Conservation (phyloP, 352 stramenopile species). For the Pythium periplocum region DNA sequence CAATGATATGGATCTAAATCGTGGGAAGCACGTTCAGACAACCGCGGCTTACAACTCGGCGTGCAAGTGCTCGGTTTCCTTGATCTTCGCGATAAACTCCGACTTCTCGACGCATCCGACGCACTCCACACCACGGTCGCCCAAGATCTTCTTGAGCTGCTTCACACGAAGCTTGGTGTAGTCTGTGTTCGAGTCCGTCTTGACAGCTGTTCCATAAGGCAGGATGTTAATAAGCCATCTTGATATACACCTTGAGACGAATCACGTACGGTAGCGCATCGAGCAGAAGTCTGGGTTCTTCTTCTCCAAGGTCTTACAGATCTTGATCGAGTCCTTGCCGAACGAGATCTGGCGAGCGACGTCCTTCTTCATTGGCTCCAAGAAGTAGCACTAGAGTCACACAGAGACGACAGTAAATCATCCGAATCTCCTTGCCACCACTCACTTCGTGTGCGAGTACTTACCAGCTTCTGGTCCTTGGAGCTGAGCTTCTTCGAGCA, state of each 20-base stretch:
- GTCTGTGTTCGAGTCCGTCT: slow-evolving; percentile 92
- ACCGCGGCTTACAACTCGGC: slow-evolving; percentile 59
- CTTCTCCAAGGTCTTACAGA: slow-evolving; percentile 93
- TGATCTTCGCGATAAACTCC: slow-evolving; percentile 93
- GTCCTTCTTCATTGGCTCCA: slow-evolving; percentile 93
- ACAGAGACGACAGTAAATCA: slow-evolving; percentile 4
- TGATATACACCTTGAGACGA: neutral
- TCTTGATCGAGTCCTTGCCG: slow-evolving; percentile 90
- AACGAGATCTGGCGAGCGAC: slow-evolving; percentile 90
- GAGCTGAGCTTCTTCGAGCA: slow-evolving; percentile 79
- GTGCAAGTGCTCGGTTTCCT: slow-evolving; percentile 86
- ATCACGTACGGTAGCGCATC: slow-evolving; percentile 89
- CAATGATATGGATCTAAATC: too few species aligned
- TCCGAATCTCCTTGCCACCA: neutral
- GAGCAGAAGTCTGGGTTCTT: slow-evolving; percentile 94
- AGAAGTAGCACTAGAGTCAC: slow-evolving; percentile 86
- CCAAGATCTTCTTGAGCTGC: slow-evolving; percentile 93
- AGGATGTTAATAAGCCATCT: neutral
- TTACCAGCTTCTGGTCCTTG: slow-evolving; percentile 91
- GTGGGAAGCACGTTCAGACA: too few species aligned
- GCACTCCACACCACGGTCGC: slow-evolving; percentile 90
- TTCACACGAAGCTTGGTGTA: slow-evolving; percentile 94
- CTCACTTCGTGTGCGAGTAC: slow-evolving; percentile 8
- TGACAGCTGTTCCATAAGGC: slow-evolving; percentile 59
- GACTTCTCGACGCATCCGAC: slow-evolving; percentile 93